Percentiles rank a stretch among this genome's conserved stretches.
phyloP scores from a whole-genome alignment of 768 basidiomycete species.

The Hypsizygus marmoreus region DNA sequence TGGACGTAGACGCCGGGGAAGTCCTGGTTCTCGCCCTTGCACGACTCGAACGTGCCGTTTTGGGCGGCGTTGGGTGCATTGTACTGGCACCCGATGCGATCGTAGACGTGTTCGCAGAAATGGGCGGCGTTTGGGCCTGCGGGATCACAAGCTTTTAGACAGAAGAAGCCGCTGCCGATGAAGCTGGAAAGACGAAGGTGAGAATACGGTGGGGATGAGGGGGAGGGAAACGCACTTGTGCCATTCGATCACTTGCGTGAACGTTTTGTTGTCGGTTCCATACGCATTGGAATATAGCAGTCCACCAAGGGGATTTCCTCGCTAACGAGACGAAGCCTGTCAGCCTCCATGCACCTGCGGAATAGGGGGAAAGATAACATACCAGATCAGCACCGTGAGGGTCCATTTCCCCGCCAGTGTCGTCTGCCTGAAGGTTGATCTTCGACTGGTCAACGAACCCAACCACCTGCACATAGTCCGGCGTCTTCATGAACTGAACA shows the following conservation, averaged over 20 bases:
- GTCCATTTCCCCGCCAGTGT: slow-evolving; percentile 79
- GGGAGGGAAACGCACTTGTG: slow-evolving; percentile 38
- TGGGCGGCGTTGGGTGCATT: slow-evolving; percentile 60
- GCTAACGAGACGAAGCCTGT: slow-evolving; percentile 5
- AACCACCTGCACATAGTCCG: slow-evolving; percentile 59
- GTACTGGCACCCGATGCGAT: slow-evolving; percentile 61
- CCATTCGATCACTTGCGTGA: slow-evolving; percentile 60
- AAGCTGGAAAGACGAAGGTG: slow-evolving; percentile 44
- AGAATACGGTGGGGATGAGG: neutral
- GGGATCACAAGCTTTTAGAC: slow-evolving; percentile 63
- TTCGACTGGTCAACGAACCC: slow-evolving; percentile 65
- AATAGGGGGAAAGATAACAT: slow-evolving; percentile 7
- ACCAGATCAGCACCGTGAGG: slow-evolving; percentile 69
- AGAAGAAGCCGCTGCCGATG: slow-evolving; percentile 55
- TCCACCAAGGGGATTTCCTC: slow-evolving; percentile 17
- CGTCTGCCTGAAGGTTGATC: slow-evolving; percentile 52
- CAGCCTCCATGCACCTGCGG: too few species aligned
- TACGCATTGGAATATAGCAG: slow-evolving; percentile 22
- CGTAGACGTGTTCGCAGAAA: slow-evolving; percentile 62
- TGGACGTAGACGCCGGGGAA: slow-evolving; percentile 24
- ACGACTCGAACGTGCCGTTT: slow-evolving; percentile 52
- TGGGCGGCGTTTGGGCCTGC: slow-evolving; percentile 39
- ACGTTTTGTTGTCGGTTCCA: slow-evolving; percentile 31
- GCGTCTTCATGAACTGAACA: slow-evolving; percentile 62
- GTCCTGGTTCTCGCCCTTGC: slow-evolving; percentile 52